phyloP scores from a whole-genome alignment of 305 asterid genomes.

The Solanum aculeatissimum region DNA sequence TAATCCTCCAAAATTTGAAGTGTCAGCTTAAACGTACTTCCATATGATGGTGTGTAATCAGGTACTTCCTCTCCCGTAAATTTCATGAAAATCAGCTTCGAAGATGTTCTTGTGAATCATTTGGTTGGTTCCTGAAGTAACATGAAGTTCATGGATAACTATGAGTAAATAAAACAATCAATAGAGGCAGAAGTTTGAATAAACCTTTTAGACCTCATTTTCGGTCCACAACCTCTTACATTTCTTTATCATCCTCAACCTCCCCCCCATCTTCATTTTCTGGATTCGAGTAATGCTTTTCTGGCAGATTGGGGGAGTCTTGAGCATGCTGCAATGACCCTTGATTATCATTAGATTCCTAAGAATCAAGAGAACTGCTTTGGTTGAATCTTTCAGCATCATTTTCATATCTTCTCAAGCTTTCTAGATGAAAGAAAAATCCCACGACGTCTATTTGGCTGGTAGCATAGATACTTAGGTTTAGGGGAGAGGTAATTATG shows the following conservation, averaged over 20 bases:
- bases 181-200: conserved; percentile 20
- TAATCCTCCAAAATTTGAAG: conserved; percentile 74
- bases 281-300: background rate
- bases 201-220: conserved; percentile 31
- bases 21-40: conserved; percentile 75
- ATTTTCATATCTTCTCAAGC: conserved; percentile 8
- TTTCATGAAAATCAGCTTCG: conserved; percentile 10
- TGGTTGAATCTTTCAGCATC: background rate
- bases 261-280: background rate
- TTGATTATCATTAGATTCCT: conserved; percentile 17
- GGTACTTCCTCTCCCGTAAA: conserved; percentile 1
- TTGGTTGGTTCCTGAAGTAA: conserved; percentile 13
- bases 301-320: conserved; percentile 2
- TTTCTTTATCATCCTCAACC: conserved; percentile 22
- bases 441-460: conserved; percentile 36
- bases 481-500: conserved; percentile 43
- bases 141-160: conserved; percentile 16
- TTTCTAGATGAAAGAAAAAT: conserved; percentile 2
- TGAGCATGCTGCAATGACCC: conserved; percentile 12
- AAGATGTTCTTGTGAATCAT: conserved; percentile 19
- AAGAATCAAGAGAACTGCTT: background rate
- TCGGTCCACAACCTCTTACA: conserved; percentile 19
- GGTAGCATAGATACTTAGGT: conserved; percentile 51
- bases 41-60: background rate
- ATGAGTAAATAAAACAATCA: conserved; percentile 24